Conservation (phyloP, 2,329 filamentous ascomycete genomes). For the Aspergillus flavus region DNA sequence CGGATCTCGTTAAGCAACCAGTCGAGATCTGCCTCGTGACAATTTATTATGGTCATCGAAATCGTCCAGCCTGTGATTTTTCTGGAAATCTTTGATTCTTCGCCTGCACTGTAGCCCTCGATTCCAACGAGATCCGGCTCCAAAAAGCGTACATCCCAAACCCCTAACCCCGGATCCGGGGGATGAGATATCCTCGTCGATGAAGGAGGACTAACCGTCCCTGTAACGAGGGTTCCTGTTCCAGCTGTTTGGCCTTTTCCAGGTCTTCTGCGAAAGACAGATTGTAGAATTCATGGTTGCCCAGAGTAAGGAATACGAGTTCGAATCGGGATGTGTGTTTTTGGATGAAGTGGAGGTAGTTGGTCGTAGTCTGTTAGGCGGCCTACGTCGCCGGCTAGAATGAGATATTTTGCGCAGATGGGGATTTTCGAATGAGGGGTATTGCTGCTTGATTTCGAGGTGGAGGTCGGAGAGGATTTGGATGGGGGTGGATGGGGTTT, state of each 20-base stretch:
- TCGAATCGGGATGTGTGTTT: conserved; percentile 24
- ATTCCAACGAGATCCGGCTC: conserved; percentile 51
- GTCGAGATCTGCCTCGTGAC: conserved; percentile 51
- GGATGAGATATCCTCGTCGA: conserved; percentile 28
- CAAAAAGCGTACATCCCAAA: conserved; percentile 62
- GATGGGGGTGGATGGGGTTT: conserved; percentile 11
- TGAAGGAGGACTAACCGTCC: conserved; percentile 32
- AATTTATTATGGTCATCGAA: conserved; percentile 49
- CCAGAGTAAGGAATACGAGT: conserved; percentile 27
- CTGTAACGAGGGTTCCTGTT: conserved; percentile 29
- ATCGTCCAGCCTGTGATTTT: conserved; percentile 57
- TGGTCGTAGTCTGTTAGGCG: conserved; percentile 27
- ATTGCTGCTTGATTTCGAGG: conserved; percentile 32
- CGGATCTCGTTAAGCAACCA: conserved; percentile 54
- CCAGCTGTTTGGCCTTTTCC: conserved; percentile 27
- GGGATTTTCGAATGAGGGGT: conserved; percentile 26
- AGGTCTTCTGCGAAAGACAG: conserved; percentile 24
- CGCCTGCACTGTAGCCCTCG: conserved; percentile 42
- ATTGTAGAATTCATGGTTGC: conserved; percentile 36
- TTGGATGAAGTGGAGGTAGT: conserved; percentile 29
- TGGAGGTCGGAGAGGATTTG: conserved; percentile 35
- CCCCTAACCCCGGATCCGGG: conserved; percentile 47
- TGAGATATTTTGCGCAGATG: conserved; percentile 22
- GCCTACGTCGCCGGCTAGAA: conserved; percentile 29
- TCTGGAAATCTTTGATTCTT: conserved; percentile 58